Evolutionary conservation across 192 early-diverging fungal species (phyloP), one percentile per base, ranked within the genome.

Genomic region (Coemansia sp.): DNA sequence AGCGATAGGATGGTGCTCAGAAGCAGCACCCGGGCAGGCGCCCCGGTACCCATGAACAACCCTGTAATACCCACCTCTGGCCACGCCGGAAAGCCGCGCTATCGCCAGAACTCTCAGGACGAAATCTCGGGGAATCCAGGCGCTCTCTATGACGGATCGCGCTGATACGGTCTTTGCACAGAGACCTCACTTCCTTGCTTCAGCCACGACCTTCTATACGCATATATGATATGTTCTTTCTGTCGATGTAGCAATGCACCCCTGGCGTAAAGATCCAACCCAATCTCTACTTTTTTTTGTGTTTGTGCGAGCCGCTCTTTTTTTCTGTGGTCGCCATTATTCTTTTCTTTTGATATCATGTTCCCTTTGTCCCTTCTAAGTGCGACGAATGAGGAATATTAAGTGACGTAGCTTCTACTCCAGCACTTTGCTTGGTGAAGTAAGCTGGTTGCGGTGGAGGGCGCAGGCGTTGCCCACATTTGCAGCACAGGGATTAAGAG

Each of bases 1-100:
- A 74, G 60, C 70, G 82, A 84, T 53, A 73, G 82, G 40, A 72
- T 72, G 62, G 52, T 84, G 32, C 71, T 84, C 11, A 68, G 82
- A 68, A 84, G 82, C 77, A 67, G 68, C 71, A 71, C 76, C 41
- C 71, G 74, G 37, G 61, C 71, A 44, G 62, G 49, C n/a, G 48
- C 67, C 15, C 68, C 71, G 3, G 66, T 66, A 21, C 61, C 59
- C 71, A 48, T 56, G 53, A 66, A 61, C 23, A 59, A 19, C 57
- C 9, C 57, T 6, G 68, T 54, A 26, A 53, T 67, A 42, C 64
- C 71, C 12, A 65, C 61, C 5, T 58, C 69, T 26, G 63, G 65
- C 48, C 47, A 68, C 50, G 61, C 61, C 21, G 38, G 39, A 41
- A 74, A 73, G 58, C 79, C 67, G 50, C 79, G 70, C 62, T 82